Evolutionary conservation across 345 rosid species (phyloP).

Genomic region (Viola odorata): DNA sequence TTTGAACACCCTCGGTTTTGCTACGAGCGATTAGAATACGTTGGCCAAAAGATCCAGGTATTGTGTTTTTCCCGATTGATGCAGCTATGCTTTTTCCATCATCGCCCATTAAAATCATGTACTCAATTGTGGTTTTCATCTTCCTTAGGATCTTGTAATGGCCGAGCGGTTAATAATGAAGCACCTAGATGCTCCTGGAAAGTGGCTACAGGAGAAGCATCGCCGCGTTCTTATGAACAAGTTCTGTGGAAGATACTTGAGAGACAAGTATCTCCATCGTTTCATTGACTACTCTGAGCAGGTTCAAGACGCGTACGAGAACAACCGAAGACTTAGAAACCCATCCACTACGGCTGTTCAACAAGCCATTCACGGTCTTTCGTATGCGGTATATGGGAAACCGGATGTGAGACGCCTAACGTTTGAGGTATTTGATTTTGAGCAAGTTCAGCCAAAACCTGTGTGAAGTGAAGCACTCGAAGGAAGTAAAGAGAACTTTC

Average conservation of each 20-base stretch:
- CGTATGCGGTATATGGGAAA: conserved; percentile 77
- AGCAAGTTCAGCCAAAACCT: conserved; percentile 82
- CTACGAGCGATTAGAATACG: conserved; percentile 72
- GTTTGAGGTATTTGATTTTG: conserved; percentile 95
- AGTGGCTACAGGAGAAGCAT: conserved; percentile 85
- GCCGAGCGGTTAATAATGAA: conserved; percentile 89
- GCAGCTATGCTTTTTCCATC: background rate
- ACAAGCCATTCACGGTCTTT: conserved; percentile 88
- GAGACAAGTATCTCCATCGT: conserved; percentile 73
- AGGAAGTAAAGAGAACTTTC: background rate
- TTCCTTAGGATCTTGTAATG: conserved; percentile 72
- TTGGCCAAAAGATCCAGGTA: conserved; percentile 98
- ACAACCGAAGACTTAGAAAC: conserved; percentile 71
- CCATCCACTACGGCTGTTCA: conserved; percentile 81
- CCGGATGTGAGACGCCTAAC: conserved; percentile 86
- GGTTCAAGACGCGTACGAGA: conserved; percentile 71
- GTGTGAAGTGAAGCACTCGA: conserved; percentile 26
- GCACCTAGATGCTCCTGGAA: conserved; percentile 91
- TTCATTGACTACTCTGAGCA: conserved; percentile 54
- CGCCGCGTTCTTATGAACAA: conserved; percentile 88
- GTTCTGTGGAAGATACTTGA: conserved; percentile 74
- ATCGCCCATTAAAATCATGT: background rate
- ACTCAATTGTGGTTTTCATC: background rate
- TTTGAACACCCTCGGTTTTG: conserved; percentile 93
- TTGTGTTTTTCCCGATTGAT: background rate